Base-by-base conservation (phyloP, 2,329 filamentous ascomycete genomes). In the Diaporthe citrichinensis region DNA sequence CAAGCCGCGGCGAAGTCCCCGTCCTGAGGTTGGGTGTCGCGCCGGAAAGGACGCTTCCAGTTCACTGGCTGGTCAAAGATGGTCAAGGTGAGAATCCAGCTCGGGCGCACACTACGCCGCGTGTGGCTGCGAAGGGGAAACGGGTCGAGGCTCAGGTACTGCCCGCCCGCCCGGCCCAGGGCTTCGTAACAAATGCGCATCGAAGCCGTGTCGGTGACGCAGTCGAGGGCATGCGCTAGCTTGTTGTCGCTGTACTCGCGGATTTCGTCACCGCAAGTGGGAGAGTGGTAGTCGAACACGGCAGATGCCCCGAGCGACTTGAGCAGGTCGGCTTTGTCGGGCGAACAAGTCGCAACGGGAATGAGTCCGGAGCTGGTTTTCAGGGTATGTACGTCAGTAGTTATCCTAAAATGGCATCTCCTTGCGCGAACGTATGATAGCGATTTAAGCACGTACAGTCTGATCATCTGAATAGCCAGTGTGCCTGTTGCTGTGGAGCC, bases 161-260 rank as follows among this genome's bases (percentile, higher is more conserved):
- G 74, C 15, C 78, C 83, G 12, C 84, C 84, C 31, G 72, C 78
- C 15, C 80, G 78, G 5, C 85, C 83, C 9, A 87, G 81, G 1
- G 83, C 80, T 7, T 59, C 81, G 74, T 85, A 86, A 79, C 86
- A 87, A 15, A 84, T 61, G 10, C 76, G 65, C 58, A 82, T 83
- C 1, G 82, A 82, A 25, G 78, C 55, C 1, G 77, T 74, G 34
- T 81, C 78, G 0, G 84, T 78, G 59, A 87, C 80, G 73, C 81
- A 84, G 79, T 88, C 87, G 1, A 88, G 73, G 1, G 80, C 83
- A 65, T 83, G 84, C 0, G 73, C 74, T 1, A 88, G 81, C 4
- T 62, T 75, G 79, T 86, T 84, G 2, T 79, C 75, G 1, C 86
- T 88, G 77, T 84, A 83, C 3, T 71, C 75, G 0, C 80, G 78